Evolutionary conservation across 805 yeast species (phyloP).

Genomic region (Cyberlindnera subsufficiens): DNA sequence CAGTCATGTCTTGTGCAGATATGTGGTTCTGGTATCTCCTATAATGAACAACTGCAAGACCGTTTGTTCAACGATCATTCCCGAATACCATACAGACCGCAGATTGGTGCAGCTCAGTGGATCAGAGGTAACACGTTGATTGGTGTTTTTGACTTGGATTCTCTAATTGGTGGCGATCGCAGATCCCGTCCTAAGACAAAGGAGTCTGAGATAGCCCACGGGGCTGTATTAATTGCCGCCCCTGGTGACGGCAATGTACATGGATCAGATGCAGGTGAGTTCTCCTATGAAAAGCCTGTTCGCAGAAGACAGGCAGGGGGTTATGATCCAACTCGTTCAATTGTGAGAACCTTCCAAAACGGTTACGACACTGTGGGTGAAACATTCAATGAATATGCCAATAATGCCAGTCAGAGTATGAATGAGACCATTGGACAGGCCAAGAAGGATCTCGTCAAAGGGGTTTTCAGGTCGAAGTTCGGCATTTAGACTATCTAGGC

Average conservation of each 20-base stretch:
- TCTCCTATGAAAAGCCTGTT: conserved; percentile 42
- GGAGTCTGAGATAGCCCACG: conserved; percentile 54
- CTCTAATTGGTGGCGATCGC: conserved; percentile 67
- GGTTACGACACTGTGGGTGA: conserved; percentile 52
- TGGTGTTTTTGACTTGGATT: conserved; percentile 57
- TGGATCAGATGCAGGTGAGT: conserved; percentile 16
- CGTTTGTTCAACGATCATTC: conserved; percentile 36
- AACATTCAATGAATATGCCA: conserved; percentile 51
- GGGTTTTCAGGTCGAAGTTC: conserved; percentile 47
- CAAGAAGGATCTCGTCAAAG: conserved; percentile 43
- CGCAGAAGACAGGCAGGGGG: conserved; percentile 32
- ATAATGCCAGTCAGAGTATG: conserved; percentile 45
- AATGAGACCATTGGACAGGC: conserved; percentile 44
- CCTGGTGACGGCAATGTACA: conserved; percentile 1
- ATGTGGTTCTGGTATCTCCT: conserved; percentile 3
- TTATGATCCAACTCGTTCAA: conserved; percentile 34
- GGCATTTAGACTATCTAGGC: conserved; percentile 32
- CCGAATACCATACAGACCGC: conserved; percentile 73
- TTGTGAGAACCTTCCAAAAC: conserved; percentile 40
- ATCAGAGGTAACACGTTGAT: conserved; percentile 69
- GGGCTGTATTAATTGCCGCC: conserved; percentile 25
- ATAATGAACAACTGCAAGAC: neutral
- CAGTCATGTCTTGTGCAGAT: conserved; percentile 43
- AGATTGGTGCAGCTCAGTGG: conserved; percentile 76
- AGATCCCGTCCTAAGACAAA: conserved; percentile 54